These are phyloP conservation scores for Chlamydomonas schloesseri DNA, from an alignment of 139 green algal genomes.

Conservation along the genomic window DNA sequence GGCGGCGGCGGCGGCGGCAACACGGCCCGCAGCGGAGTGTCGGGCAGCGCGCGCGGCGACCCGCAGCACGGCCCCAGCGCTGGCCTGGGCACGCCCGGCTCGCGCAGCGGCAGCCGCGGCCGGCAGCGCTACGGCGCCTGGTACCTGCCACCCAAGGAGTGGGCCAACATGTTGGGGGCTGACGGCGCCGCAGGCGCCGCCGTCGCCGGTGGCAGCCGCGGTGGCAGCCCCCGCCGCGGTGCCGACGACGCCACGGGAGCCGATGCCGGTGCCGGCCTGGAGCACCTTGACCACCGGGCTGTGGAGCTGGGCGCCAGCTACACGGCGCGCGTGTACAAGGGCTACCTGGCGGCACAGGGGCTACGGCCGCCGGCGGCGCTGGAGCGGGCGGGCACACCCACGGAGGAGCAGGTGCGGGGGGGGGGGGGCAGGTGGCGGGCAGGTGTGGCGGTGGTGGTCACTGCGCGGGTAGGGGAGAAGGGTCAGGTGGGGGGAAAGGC, in stretches of 20 bases:
- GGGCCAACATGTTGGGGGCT: not conserved
- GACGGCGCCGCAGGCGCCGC: too few relatives aligned
- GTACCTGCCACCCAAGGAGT: slow-evolving; percentile 20
- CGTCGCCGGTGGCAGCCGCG: not conserved
- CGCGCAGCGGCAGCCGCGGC: not conserved
- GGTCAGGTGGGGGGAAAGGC: too few relatives aligned
- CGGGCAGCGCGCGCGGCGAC: too few relatives aligned
- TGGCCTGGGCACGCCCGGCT: not conserved
- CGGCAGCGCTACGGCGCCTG: slow-evolving; percentile 1
- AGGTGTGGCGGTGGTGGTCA: too few relatives aligned
- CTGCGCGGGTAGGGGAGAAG: too few relatives aligned
- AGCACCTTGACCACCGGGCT: not conserved
- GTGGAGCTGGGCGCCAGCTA: slow-evolving; percentile 14
- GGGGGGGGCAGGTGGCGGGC: not conserved
- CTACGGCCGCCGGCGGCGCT: slow-evolving; percentile 3
- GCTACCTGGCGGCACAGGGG: not conserved
- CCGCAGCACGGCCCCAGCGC: too few relatives aligned
- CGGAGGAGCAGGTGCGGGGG: not conserved
- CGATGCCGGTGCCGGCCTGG: not conserved
- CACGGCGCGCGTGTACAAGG: slow-evolving; percentile 4
- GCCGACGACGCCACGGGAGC: too few relatives aligned
- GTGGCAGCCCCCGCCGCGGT: not conserved
- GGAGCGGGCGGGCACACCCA: slow-evolving; percentile 8
- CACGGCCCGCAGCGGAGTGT: not conserved
- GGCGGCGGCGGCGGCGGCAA: not conserved